Base-by-base conservation (phyloP, 176 grass and related monocot species). In the Aegilops bicornis region DNA sequence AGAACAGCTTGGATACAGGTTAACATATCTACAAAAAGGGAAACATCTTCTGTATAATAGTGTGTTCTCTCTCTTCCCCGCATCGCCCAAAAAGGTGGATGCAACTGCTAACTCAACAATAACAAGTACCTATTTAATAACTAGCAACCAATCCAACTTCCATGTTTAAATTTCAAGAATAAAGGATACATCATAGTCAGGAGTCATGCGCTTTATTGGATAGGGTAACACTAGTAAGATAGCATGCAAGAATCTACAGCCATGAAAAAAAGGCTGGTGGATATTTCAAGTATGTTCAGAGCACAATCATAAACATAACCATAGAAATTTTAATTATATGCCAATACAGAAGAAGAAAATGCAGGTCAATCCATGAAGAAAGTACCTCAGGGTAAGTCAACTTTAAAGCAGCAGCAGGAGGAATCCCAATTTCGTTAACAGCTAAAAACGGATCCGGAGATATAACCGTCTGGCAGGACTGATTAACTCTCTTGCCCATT, bases 401-500 rank as follows among this genome's bases (percentile, higher is more conserved):
- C 31, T 80, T 88, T 86, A 61, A 89, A 7, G 96, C 96, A 87
- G 95, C 95, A 90, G 90, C 92, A 43, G 96, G 96, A 91, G 96
- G 96, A 85, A 98, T 98, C 22, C 96, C 96, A 48, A 98, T 95
- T 91, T 98, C 93, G 78, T 95, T 95, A 78, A 98, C 93, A 71
- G 91, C 93, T 79, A 98, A 94, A 84, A 92, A 95, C 0, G 93
- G 93, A 92, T 98, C 96, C 20, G 93, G 96, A 83, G 96, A 98
- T 89, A 98, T 98, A 86, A 98, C 93, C 30, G 93, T 95, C 15
- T 93, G 89, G 60, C 96, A 95, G 66, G 96, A 92, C 92, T 89
- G 95, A 94, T 98, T 98, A 80, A 98, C 96, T 74, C 96, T 98
- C 79, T 98, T 98, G 17, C 96, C 96, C 96, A 95, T 98, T 91